Base-by-base conservation (phyloP, 2,329 filamentous ascomycete species). In the Blastomyces percursus region DNA sequence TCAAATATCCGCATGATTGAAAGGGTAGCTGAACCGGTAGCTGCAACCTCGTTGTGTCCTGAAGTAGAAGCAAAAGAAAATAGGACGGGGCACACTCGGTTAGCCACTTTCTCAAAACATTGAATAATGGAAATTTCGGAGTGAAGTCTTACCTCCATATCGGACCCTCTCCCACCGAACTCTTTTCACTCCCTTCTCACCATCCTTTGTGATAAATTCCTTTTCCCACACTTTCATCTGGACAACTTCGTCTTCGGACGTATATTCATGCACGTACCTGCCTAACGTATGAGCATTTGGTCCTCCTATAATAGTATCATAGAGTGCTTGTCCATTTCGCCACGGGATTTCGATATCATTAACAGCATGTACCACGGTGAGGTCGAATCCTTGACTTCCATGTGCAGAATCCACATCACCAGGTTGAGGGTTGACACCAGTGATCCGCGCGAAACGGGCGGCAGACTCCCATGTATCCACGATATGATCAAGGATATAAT, bases 301-400 rank as follows among this genome's bases (percentile, higher is more conserved):
- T 50, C 70, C 70, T 9, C 73, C 73, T 0, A 72, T 75, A 11
- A 75, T 74, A 52, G 73, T 70, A 21, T 69, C 67, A 75, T 76
- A 79, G 24, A 75, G 73, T 9, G 69, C 69, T 35, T 71, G 71
- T 4, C 76, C 77, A 66, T 79, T 75, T 24, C 70, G 81, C 77
- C 85, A 93, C 0, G 89, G 86, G 64, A 97, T 96, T 68, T 96
- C 90, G 63, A 79, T 78, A 72, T 97, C 93, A 70, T 96, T 84
- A 61, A 82, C 81, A 19, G 91, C 89, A 69, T 96, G 93, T 2
- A 97, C 77, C 51, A 96, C 77, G 52, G 83, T 86, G 24, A 96
- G 76, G 27, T 86, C 81, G 11, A 94, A 66, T 66, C 70, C 69
- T 78, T 78, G 64, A 66, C 79, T 65, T 76, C 81, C 52, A 81